Base-by-base conservation (phyloP, 2,329 filamentous ascomycete genomes). In the Dendryphion nanum region DNA sequence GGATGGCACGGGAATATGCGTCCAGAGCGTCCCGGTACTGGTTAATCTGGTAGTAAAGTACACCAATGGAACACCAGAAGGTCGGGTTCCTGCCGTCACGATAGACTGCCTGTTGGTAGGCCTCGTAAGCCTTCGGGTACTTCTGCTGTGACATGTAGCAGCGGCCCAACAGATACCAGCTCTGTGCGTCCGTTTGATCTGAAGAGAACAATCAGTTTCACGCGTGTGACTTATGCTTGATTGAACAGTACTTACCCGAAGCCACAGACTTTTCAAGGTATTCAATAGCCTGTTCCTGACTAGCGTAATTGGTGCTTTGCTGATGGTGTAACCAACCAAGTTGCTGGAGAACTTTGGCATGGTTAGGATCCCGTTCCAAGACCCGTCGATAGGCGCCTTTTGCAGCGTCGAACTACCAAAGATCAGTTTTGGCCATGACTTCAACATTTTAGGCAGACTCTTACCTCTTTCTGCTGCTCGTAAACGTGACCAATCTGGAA, bases 61-160 rank as follows among this genome's bases (percentile, higher is more conserved):
- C 93, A 64, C 93, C 93, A 62, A 98, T 98, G 7, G 91, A 97
- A 73, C 93, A 97, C 93, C 93, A 98, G 74, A 97, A 98, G 2
- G 93, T 97, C 14, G 93, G 93, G 64, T 97, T 97, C 53, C 93
- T 85, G 21, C 93, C 93, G 64, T 98, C 93, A 40, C 93, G 89
- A 63, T 98, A 98, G 26, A 98, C 93, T 3, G 93, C 93, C 72
- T 98, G 93, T 64, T 98, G 93, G 67, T 97, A 97, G 5, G 93
- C 91, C 63, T 98, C 93, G 57, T 97, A 97, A 0, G 93, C 93
- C 67, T 97, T 97, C 58, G 91, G 91, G 57, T 97, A 97, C 67
- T 97, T 97, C 66, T 95, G 89, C 70, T 96, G 91, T 50, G 91
- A 94, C 93, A 98, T 97, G 75, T 97, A 98, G 73, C 93, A 97